Conservation (phyloP, 2,329 filamentous ascomycete genomes). For the Colletotrichum sp. region DNA sequence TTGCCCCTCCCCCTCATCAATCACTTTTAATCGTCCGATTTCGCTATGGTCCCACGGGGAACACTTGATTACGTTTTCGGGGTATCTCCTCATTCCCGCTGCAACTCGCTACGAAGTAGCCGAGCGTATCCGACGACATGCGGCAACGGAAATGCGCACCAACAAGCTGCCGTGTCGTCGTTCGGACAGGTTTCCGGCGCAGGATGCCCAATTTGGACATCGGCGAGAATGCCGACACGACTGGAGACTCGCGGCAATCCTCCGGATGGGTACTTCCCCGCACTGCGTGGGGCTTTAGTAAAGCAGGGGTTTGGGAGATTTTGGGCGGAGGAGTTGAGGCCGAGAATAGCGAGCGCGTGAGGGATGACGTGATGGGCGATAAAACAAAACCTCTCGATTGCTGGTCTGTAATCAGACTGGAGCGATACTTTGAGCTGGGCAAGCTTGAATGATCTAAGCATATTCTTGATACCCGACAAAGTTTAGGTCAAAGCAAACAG, state of each 20-base stretch:
- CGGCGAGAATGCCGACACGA: conserved; percentile 10
- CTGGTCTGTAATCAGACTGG: background rate
- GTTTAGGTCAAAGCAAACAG: background rate
- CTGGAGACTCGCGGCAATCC: background rate
- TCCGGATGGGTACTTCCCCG: background rate
- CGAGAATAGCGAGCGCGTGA: background rate
- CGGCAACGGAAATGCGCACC: background rate
- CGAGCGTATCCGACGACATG: background rate
- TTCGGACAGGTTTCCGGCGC: background rate
- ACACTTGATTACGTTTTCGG: background rate
- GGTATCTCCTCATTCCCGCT: background rate
- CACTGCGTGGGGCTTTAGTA: background rate
- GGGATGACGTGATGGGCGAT: background rate
- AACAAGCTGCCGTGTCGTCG: background rate
- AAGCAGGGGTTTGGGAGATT: background rate
- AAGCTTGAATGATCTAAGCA: rapidly evolving
- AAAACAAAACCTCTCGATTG: background rate
- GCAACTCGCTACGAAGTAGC: background rate
- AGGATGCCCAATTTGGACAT: background rate
- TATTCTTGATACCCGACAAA: background rate
- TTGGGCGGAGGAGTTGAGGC: background rate
- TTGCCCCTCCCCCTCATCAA: background rate
- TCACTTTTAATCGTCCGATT: background rate
- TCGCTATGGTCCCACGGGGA: background rate
- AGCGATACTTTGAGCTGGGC: background rate